A percentile compares a stretch with the other conserved stretches of the same genome.
Evolutionary conservation across 345 rosid genomes (phyloP).

Genomic region (Gynandropsis gynandra): DNA sequence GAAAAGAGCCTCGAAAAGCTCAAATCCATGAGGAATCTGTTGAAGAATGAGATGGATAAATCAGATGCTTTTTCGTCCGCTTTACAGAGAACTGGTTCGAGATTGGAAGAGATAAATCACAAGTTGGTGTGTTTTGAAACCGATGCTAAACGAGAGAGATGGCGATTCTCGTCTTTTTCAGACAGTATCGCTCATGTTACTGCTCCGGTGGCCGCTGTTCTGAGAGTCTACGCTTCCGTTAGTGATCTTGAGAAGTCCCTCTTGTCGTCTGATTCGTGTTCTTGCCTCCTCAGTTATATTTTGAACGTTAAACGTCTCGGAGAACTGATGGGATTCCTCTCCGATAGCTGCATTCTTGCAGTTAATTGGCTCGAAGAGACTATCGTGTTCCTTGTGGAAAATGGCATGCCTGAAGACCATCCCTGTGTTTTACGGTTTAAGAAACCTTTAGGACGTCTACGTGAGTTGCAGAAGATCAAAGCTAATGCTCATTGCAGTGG

Average conservation of each 20-base stretch:
- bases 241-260: conserved; percentile 45
- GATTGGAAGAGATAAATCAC: conserved; percentile 30
- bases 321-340: conserved; percentile 55
- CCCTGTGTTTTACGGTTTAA: conserved; percentile 33
- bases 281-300: conserved; percentile 34
- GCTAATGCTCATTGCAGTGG: conserved; percentile 33
- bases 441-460: conserved; percentile 36
- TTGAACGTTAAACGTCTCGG: conserved; percentile 44
- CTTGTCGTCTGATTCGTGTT: conserved; percentile 19
- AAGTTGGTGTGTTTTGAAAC: conserved; percentile 39
- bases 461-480: conserved; percentile 34
- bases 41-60: conserved; percentile 50
- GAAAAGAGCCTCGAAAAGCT: conserved; percentile 32
- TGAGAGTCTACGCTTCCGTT: conserved; percentile 41
- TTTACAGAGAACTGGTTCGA: conserved; percentile 35
- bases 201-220: conserved; percentile 50
- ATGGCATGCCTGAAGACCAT: conserved; percentile 30
- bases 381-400: conserved; percentile 38
- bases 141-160: conserved; percentile 31
- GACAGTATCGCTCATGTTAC: conserved; percentile 49
- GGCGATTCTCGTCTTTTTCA: conserved; percentile 33
- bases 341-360: conserved; percentile 56
- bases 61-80: conserved; percentile 44
- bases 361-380: conserved; percentile 63
- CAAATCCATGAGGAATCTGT: conserved; percentile 34